phyloP scores from a whole-genome alignment of 495 filamentous ascomycete species.

The Rhypophila decipiens region DNA sequence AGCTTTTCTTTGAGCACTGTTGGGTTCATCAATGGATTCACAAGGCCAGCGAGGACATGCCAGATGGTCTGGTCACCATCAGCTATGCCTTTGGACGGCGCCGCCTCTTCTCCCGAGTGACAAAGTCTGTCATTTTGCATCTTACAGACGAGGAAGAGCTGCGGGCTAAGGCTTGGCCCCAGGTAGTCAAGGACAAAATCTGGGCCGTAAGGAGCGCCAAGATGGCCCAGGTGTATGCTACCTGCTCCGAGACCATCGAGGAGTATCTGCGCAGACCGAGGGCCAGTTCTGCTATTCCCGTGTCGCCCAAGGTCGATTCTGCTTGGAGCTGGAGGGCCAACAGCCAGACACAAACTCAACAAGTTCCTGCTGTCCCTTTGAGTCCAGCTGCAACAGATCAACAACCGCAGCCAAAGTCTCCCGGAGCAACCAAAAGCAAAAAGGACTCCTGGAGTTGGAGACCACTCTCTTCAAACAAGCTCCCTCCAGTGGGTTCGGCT shows the following conservation, averaged over 20 bases:
- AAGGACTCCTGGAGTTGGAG: neutral
- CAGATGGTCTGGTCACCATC: conserved; percentile 30
- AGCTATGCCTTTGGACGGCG: conserved; percentile 34
- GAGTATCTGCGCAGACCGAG: conserved; percentile 18
- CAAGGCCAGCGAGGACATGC: conserved; percentile 24
- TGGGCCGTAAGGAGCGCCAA: conserved; percentile 28
- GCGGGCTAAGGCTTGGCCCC: conserved; percentile 22
- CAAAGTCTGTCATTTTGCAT: conserved; percentile 32
- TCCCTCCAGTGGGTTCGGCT: neutral
- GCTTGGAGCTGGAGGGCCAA: too few relatives aligned
- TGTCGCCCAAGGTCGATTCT: neutral
- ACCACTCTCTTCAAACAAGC: neutral
- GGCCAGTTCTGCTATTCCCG: neutral
- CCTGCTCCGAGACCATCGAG: conserved; percentile 18
- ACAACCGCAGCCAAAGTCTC: too few relatives aligned
- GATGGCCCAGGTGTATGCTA: conserved; percentile 26
- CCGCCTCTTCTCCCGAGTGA: conserved; percentile 29
- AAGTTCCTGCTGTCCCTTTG: too few relatives aligned
- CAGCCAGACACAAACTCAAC: neutral
- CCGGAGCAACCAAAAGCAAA: too few relatives aligned
- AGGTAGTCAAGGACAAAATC: conserved; percentile 25
- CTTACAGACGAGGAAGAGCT: conserved; percentile 19
- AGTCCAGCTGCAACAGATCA: too few relatives aligned
- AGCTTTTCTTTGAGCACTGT: conserved; percentile 31
- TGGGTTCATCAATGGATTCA: conserved; percentile 38